Evolutionary conservation across 257 asterid genomes (phyloP).

Genomic region (Eucommia ulmoides): DNA sequence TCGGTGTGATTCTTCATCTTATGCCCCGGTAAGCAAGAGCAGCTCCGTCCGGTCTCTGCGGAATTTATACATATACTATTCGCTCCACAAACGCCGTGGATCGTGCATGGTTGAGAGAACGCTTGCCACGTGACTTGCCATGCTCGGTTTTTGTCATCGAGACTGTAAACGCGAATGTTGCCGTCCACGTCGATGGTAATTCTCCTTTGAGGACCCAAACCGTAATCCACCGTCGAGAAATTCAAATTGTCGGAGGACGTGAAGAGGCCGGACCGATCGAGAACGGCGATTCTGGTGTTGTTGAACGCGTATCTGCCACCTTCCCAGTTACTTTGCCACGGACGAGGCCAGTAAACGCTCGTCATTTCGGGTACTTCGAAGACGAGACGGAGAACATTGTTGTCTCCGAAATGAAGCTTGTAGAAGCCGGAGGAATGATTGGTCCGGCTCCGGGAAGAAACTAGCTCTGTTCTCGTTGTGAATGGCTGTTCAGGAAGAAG

Average conservation of each 20-base stretch:
- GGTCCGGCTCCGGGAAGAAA: slow-evolving; percentile 18
- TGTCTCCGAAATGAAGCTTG: slow-evolving; percentile 17
- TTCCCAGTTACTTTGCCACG: slow-evolving; percentile 13
- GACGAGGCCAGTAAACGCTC: slow-evolving; percentile 25
- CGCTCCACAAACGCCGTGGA: slow-evolving; percentile 32
- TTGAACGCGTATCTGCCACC: slow-evolving; percentile 18
- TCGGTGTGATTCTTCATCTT: slow-evolving; percentile 19
- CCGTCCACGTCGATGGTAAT: slow-evolving; percentile 27
- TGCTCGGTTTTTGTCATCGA: slow-evolving; percentile 5
- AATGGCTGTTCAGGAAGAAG: slow-evolving; percentile 23
- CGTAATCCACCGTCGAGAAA: slow-evolving; percentile 12
- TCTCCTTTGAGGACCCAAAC: slow-evolving; percentile 12
- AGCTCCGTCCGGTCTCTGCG: slow-evolving; percentile 8
- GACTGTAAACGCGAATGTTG: slow-evolving; percentile 20
- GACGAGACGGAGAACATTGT: slow-evolving; percentile 19
- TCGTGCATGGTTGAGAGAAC: slow-evolving; percentile 7
- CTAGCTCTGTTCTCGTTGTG: slow-evolving; percentile 6
- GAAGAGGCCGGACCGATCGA: slow-evolving; percentile 17
- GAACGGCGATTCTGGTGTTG: slow-evolving; percentile 11
- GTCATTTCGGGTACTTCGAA: slow-evolving; percentile 17
- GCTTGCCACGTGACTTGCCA: slow-evolving; percentile 34
- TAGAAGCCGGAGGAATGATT: slow-evolving; percentile 28
- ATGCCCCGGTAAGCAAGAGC: slow-evolving; percentile 30
- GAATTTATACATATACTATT: slow-evolving; percentile 20
- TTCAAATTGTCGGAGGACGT: slow-evolving; percentile 8